A percentile compares a stretch with the other conserved stretches of the same genome.
Evolutionary conservation across 2,329 filamentous ascomycete species (phyloP).

Genomic region (Calcarisporium arbuscula): DNA sequence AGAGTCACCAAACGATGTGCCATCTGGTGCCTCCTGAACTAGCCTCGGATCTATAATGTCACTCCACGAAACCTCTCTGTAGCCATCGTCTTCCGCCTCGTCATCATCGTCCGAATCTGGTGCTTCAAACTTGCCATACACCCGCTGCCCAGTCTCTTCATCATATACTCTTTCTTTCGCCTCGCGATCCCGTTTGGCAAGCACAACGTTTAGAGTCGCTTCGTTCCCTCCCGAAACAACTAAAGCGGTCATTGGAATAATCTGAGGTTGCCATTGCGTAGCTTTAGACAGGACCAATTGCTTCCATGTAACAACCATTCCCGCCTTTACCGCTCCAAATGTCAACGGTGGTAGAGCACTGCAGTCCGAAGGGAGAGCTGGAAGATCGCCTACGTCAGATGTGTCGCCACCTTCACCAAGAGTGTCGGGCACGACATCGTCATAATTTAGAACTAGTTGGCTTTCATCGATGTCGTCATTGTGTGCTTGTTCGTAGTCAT

Average conservation of each 20-base stretch:
- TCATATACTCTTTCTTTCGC: conserved; percentile 56
- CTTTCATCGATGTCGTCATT: conserved; percentile 12
- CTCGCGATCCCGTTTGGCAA: conserved; percentile 64
- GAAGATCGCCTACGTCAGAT: conserved; percentile 53
- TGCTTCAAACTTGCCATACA: conserved; percentile 75
- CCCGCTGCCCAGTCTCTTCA: conserved; percentile 59
- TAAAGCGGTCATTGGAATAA: conserved; percentile 59
- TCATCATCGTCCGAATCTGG: conserved; percentile 57
- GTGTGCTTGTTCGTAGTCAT: conserved; percentile 2
- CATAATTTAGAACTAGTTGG: conserved; percentile 34
- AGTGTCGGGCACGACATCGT: conserved; percentile 24
- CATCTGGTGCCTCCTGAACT: conserved; percentile 38
- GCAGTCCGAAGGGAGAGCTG: conserved; percentile 52
- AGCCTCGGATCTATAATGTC: conserved; percentile 66
- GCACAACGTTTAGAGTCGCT: conserved; percentile 47
- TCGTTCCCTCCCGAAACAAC: conserved; percentile 51
- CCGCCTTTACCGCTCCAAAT: conserved; percentile 41
- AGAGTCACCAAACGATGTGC: no score
- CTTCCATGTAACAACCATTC: conserved; percentile 65
- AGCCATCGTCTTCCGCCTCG: conserved; percentile 53
- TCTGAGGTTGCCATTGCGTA: conserved; percentile 60
- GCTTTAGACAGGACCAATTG: conserved; percentile 54
- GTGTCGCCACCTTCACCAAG: conserved; percentile 34
- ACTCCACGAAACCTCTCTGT: conserved; percentile 50
- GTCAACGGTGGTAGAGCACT: conserved; percentile 44